Evolutionary conservation across 2,329 filamentous ascomycete species (phyloP).

Genomic region (Colletotrichum spinosum): DNA sequence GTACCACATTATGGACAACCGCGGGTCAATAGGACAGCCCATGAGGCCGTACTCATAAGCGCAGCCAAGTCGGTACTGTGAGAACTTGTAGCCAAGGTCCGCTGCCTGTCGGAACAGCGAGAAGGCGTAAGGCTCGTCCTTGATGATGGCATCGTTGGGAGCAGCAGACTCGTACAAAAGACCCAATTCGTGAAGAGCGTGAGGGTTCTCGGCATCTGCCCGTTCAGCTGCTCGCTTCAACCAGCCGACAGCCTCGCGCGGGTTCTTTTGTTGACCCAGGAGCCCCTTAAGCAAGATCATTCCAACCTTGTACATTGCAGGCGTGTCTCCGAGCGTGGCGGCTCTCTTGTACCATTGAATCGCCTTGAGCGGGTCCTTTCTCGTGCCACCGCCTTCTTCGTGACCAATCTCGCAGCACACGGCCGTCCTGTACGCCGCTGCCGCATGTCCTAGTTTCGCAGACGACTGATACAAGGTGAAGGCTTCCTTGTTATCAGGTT

Average conservation of each 20-base stretch:
- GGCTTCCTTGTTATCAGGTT: constrained; percentile 89
- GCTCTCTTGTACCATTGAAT: constrained; percentile 99
- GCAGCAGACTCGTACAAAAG: constrained; percentile 73
- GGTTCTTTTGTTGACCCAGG: constrained; percentile 85
- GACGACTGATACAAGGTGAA: constrained; percentile 94
- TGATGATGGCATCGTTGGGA: constrained; percentile 78
- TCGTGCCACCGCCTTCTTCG: constrained; percentile 93
- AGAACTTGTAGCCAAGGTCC: constrained; percentile 93
- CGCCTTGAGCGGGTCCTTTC: constrained; percentile 90
- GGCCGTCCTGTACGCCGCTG: constrained; percentile 91
- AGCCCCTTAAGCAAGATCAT: constrained; percentile 96
- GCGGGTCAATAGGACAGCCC: constrained; percentile 84
- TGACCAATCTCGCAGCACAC: constrained; percentile 97
- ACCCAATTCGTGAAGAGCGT: constrained; percentile 90
- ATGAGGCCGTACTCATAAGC: constrained; percentile 91
- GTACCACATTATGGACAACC: constrained; percentile 93
- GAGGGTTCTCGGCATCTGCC: constrained; percentile 90
- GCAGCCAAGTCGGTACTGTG: constrained; percentile 88
- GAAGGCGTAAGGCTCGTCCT: constrained; percentile 85
- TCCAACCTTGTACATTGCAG: constrained; percentile 98
- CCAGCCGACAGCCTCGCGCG: constrained; percentile 90
- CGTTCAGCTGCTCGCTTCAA: constrained; percentile 91
- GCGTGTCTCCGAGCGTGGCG: constrained; percentile 87
- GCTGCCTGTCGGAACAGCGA: constrained; percentile 87
- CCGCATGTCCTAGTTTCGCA: constrained; percentile 87